Conservation (phyloP, 2,329 filamentous ascomycete genomes). For the Periconia macrospinosa region DNA sequence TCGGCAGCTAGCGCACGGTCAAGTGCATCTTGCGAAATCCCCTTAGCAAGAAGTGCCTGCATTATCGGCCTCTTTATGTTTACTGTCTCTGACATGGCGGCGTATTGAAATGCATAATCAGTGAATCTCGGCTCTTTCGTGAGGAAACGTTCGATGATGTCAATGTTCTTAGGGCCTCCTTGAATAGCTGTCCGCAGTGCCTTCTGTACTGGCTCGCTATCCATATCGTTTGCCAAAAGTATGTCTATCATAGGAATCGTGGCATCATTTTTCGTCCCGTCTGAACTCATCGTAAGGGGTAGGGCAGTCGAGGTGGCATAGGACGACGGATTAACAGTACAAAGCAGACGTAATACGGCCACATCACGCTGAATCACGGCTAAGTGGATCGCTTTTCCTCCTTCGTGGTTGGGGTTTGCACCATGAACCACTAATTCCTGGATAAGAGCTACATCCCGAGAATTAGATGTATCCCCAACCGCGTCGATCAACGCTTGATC, state of each 20-base stretch:
- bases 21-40: conserved; percentile 30
- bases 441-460: conserved; percentile 28
- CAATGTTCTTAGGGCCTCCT: conserved; percentile 33
- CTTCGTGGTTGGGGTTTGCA: conserved; percentile 27
- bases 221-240: conserved; percentile 25
- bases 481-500: conserved; percentile 33
- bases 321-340: conserved; percentile 20
- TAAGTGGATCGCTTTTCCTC: conserved; percentile 26
- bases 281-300: conserved; percentile 29
- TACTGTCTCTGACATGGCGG: conserved; percentile 21
- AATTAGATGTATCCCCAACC: conserved; percentile 25
- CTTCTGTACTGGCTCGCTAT: conserved; percentile 23
- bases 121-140: conserved; percentile 23
- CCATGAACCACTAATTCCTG: conserved; percentile 26
- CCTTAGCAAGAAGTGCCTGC: conserved; percentile 25
- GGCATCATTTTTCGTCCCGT: conserved; percentile 21
- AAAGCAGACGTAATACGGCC: conserved; percentile 28
- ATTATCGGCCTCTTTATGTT: conserved; percentile 31
- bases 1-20: conserved; percentile 31
- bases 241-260: conserved; percentile 31
- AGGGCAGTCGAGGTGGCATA: conserved; percentile 27
- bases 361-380: conserved; percentile 33
- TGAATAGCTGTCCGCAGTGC: conserved; percentile 29
- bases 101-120: conserved; percentile 29
- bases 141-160: conserved; percentile 34